Evolutionary conservation across 2,329 filamentous ascomycete species (phyloP).

Genomic region (Penicillium expansum): DNA sequence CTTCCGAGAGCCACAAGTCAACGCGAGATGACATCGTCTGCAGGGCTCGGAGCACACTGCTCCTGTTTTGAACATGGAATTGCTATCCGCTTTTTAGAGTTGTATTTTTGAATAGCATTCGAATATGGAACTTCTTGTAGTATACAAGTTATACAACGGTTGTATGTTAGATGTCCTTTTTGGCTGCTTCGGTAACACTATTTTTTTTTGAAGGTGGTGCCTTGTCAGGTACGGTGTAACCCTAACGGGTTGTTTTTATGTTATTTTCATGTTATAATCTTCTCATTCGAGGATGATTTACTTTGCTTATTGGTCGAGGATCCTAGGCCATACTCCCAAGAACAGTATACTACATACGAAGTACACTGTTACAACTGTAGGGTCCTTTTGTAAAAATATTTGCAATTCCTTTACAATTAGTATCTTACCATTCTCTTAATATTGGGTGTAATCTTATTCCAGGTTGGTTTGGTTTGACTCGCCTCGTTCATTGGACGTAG

Average conservation of each 20-base stretch:
- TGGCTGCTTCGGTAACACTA: not conserved
- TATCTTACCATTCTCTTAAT: not conserved
- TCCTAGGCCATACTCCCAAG: not conserved
- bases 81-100: not conserved
- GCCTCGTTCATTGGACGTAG: constrained; percentile 4
- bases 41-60: constrained; percentile 23
- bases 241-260: not conserved
- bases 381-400: constrained; percentile 1
- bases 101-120: not conserved
- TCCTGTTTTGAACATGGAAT: constrained; percentile 10
- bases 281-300: not conserved
- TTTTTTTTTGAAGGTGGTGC: not conserved
- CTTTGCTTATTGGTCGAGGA: not conserved
- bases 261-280: too few species aligned
- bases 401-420: not conserved
- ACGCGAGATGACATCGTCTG: constrained; percentile 22
- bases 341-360: not conserved
- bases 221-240: constrained; percentile 8
- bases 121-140: not conserved
- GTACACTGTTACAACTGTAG: not conserved
- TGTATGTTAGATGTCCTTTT: not conserved
- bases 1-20: constrained; percentile 16
- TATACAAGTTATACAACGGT: not conserved
- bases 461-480: not conserved
- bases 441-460: constrained; percentile 3